Base-by-base conservation (phyloP, 2,329 filamentous ascomycete genomes). In the Sclerotinia sclerotiorum region DNA sequence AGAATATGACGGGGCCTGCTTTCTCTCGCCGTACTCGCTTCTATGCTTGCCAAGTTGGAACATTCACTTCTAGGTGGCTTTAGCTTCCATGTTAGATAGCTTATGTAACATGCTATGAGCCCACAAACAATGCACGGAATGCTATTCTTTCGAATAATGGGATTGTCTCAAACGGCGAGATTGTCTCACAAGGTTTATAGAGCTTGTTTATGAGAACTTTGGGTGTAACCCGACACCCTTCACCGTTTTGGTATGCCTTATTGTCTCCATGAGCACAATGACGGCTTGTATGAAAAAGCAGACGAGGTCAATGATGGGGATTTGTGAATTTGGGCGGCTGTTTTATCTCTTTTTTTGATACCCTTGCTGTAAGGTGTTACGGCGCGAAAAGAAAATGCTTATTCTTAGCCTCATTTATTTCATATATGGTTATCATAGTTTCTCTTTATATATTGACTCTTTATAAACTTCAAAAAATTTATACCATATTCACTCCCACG, bases 301-400 rank as follows among this genome's bases (percentile, higher is more conserved):
- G 61, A 61, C 24, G 32, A 32, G 32, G 17, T 49, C 42, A n/a
- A 67, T 32, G 32, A 29, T 29, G 29, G 32, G 55, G 54, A 42
- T 42, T 42, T 17, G 39, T 15, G n/a, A 8, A 32, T 32, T 56
- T 61, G 42, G 55, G 56, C 13, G 55, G 55, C 17, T 39, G 27
- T 39, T 46, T 67, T 67, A n/a, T 67, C 13, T 67, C 24, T 49
- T 15, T 44, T 66, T 29, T 58, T 49, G 64, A 67, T 67, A 67
- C 64, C 64, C 64, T 60, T 60, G 64, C 55, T 67, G 64, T 67
- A 62, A 60, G 64, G 64, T 24, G 64, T 67, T 67, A 11, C 32
- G 54, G 64, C 54, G 64, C 29, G 32, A 65, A 24, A 58, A 49
- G 19, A 55, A 48, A 67, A 29, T 44, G 39, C 29, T 52, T 61